Evolutionary conservation across 805 yeast genomes (phyloP).

Genomic region (Metschnikowia amazonensis): DNA sequence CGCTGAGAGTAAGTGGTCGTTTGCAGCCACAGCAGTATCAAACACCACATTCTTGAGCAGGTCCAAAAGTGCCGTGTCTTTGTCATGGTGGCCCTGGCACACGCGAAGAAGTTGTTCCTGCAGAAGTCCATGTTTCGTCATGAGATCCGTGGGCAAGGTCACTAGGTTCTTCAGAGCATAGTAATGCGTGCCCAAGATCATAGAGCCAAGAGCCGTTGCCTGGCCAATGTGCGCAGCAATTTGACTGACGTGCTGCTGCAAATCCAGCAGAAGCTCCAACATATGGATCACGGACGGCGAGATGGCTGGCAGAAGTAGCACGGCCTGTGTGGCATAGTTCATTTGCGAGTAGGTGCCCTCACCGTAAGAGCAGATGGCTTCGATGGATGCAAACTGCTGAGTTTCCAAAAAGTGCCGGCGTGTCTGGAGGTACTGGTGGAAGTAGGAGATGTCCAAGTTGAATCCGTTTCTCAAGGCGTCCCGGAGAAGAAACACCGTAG

Average conservation of each 20-base stretch:
- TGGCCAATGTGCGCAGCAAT: conserved; percentile 81
- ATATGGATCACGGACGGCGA: conserved; percentile 53
- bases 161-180: conserved; percentile 53
- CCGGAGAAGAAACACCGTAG: conserved; percentile 57
- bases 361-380: conserved; percentile 68
- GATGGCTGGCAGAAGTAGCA: conserved; percentile 52
- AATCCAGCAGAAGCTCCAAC: conserved; percentile 41
- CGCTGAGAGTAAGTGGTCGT: conserved; percentile 75
- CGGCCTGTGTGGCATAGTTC: conserved; percentile 61
- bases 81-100: conserved; percentile 39
- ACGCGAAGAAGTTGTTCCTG: conserved; percentile 60
- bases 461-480: conserved; percentile 49
- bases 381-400: conserved; percentile 44
- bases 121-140: conserved; percentile 51
- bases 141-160: conserved; percentile 58
- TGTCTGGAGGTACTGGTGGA: conserved; percentile 59
- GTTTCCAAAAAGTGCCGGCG: conserved; percentile 50
- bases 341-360: conserved; percentile 77
- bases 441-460: conserved; percentile 48
- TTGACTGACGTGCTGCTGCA: conserved; percentile 50
- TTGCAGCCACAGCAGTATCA: conserved; percentile 69
- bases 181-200: conserved; percentile 56
- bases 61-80: conserved; percentile 27
- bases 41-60: conserved; percentile 56
- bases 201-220: conserved; percentile 66